Conservation (phyloP, 2,329 filamentous ascomycete species). For the Penicillium sumatraense region DNA sequence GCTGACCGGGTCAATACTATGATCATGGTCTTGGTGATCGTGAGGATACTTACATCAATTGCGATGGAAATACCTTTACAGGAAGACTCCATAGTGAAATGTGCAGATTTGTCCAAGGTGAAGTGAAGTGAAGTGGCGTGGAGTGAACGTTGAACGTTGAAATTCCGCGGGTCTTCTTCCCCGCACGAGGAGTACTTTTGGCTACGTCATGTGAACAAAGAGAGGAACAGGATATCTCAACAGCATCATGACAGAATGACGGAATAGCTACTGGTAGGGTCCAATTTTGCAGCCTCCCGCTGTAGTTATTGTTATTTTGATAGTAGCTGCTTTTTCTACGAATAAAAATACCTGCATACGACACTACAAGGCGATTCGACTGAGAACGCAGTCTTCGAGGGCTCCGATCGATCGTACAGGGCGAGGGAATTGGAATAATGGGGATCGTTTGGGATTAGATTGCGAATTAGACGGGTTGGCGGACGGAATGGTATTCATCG, state of each 20-base stretch:
- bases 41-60: constrained; percentile 21
- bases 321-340: neutral
- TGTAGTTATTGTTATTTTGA: no score
- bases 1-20: constrained; percentile 12
- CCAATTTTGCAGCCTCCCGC: no score
- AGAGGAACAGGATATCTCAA: no score
- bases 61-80: constrained; percentile 26
- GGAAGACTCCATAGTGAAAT: constrained; percentile 10
- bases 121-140: no score
- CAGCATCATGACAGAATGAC: no score
- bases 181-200: no score
- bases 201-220: neutral
- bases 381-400: constrained; percentile 1
- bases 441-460: constrained; percentile 26
- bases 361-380: constrained; percentile 20
- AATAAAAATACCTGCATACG: constrained; percentile 9
- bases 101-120: neutral
- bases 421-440: constrained; percentile 18
- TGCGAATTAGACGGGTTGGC: constrained; percentile 27
- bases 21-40: neutral
- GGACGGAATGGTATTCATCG: constrained; percentile 25
- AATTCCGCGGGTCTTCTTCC: no score
- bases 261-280: no score
- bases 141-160: neutral
- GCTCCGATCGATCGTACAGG: constrained; percentile 24